phyloP scores from a whole-genome alignment of 2,329 filamentous ascomycete genomes.

The Elsinoe batatas region DNA sequence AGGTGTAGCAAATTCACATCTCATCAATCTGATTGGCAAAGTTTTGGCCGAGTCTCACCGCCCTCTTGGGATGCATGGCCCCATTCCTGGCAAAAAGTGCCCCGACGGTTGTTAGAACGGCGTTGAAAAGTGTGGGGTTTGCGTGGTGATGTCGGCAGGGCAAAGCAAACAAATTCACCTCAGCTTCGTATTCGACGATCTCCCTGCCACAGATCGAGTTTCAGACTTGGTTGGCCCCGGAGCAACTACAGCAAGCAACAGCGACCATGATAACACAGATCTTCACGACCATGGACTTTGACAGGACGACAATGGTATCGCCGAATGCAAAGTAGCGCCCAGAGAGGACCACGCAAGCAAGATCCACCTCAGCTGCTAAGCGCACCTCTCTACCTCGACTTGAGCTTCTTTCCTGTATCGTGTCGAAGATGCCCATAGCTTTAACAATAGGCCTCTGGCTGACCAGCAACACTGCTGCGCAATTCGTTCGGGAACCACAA shows the following conservation, averaged over 20 bases:
- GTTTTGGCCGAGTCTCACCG: too few relatives aligned
- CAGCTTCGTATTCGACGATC: background rate
- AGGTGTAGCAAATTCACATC: too few relatives aligned
- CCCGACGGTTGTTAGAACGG: background rate
- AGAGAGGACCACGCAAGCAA: background rate
- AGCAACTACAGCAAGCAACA: background rate
- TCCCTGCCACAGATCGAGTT: background rate
- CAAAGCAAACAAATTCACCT: background rate
- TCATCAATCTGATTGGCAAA: too few relatives aligned
- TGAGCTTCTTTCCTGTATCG: background rate
- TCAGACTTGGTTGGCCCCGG: background rate
- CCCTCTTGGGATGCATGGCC: background rate
- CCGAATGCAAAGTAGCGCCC: background rate
- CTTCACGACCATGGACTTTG: background rate
- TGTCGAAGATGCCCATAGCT: background rate
- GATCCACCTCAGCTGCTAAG: constrained; percentile 25
- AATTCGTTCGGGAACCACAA: constrained; percentile 38
- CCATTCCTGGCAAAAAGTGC: background rate
- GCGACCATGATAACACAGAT: background rate
- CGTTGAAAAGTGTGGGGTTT: constrained; percentile 3
- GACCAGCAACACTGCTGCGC: constrained; percentile 18
- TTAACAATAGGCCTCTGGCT: background rate
- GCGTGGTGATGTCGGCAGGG: background rate
- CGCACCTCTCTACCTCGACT: background rate
- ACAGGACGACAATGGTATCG: background rate